Evolutionary conservation across 1,284 basidiomycete species (phyloP).

Genomic region (Melampsora americana): DNA sequence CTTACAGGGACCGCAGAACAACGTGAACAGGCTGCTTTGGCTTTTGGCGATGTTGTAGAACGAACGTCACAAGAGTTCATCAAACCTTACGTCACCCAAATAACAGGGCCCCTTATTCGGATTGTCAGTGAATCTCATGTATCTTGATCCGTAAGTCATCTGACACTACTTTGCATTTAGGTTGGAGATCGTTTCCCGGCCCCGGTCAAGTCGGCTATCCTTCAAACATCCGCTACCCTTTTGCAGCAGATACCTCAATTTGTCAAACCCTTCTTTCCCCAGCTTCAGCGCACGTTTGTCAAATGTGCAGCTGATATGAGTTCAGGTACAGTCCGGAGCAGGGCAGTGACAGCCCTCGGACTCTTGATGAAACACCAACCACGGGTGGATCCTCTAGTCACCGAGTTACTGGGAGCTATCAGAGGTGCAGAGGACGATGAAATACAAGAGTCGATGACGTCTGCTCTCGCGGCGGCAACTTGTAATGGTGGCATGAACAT

Average conservation of each 20-base stretch:
- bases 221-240: conserved; percentile 75
- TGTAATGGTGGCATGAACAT: conserved; percentile 35
- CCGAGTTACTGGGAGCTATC: conserved; percentile 21
- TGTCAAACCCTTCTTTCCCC: conserved; percentile 97
- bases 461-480: conserved; percentile 28
- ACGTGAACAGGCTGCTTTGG: conserved; percentile 84
- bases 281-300: conserved; percentile 92
- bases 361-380: conserved; percentile 88
- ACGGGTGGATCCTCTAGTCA: conserved; percentile 63
- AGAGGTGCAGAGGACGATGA: conserved; percentile 24
- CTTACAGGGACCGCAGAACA: conserved; percentile 58
- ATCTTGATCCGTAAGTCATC: not conserved
- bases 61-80: conserved; percentile 81
- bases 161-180: conserved; percentile 12
- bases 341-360: conserved; percentile 79
- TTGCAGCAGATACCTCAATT: conserved; percentile 75
- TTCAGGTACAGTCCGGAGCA: conserved; percentile 73
- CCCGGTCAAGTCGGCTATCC: conserved; percentile 82
- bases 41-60: conserved; percentile 89
- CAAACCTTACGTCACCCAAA: conserved; percentile 93
- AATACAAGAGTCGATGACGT: conserved; percentile 29
- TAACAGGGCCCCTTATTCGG: conserved; percentile 86
- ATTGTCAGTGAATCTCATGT: conserved; percentile 22
- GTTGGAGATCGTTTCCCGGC: conserved; percentile 65
- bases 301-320: conserved; percentile 82